Evolutionary conservation across 2,329 filamentous ascomycete genomes (phyloP), one percentile per base, ranked within the genome.

Genomic region (Claviceps monticola): DNA sequence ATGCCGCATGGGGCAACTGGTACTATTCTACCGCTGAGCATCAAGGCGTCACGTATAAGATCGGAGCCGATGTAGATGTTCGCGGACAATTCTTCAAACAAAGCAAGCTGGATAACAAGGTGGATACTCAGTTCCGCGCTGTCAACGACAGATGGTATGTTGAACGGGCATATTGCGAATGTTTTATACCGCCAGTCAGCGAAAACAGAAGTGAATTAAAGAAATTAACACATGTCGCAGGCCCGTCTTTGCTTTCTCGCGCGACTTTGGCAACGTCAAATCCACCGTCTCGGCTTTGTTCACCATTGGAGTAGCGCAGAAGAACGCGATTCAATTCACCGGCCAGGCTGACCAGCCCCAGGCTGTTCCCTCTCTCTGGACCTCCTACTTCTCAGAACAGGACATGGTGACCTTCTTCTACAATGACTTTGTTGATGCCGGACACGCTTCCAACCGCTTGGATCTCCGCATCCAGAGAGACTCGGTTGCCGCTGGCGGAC

Each of bases 1-100:
- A 84, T 57, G 78, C 86, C 0, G 84, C 88, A 68, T 95, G 88
- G 88, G 88, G 88, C 2, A 82, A 78, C 49, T 78, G 90, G 69
- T 82, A 86, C 65, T 88, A 89, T 64, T 82, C 84, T 13, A 88
- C 79, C 3, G 78, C 80, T 26, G 71, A 74, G 50, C 34, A 59
- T 54, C 16, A 65, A 19, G 74, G 73, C 23, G 69, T 82, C 21
- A 80, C 76, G n/a, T 85, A 83, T 61, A 81, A 90, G 64, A 83
- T 78, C 51, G 88, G 86, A 26, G 73, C 74, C 7, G 86, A 88
- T 49, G 71, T 69, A 3, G 59, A 70, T n/a, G 74, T 94, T 14
- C 79, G 88, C 49, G 73, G 74, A 49, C 72, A 74, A 5, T 95
- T 95, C 61, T 70, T 80, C 14, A 71, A 68, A 46, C 78, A 76